A percentile compares a stretch with the other conserved stretches of the same genome.
Conservation (phyloP, 139 green algal genomes). For the Closterium sp. region DNA sequence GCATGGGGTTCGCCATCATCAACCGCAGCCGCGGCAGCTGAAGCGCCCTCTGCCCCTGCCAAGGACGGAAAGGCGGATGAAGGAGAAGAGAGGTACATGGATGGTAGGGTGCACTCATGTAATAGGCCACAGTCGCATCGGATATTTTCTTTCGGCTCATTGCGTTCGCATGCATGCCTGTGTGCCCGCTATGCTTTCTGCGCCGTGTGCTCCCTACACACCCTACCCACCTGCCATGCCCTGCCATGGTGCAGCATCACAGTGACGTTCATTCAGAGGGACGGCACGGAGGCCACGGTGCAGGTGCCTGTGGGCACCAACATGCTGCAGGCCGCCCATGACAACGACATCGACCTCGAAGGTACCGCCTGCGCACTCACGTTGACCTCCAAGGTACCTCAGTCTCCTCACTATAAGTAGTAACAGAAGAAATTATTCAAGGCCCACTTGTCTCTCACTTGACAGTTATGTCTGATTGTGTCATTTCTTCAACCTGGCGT, state of each 20-base stretch:
- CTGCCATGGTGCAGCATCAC: conserved; percentile 61
- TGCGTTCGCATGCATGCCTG: not conserved
- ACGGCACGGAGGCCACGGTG: conserved; percentile 75
- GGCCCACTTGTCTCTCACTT: not conserved
- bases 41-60: not conserved
- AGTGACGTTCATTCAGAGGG: conserved; percentile 89
- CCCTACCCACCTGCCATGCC: not conserved
- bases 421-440: not conserved
- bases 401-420: not conserved
- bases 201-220: not conserved
- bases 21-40: not conserved
- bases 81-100: not conserved
- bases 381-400: not conserved
- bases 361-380: conserved; percentile 66
- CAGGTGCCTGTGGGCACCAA: conserved; percentile 76
- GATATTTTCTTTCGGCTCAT: not conserved
- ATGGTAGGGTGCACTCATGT: too few relatives aligned
- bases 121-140: too few relatives aligned
- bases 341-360: conserved; percentile 98
- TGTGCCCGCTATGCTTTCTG: not conserved
- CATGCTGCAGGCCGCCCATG: conserved; percentile 88
- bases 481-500: not conserved
- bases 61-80: not conserved
- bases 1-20: not conserved
- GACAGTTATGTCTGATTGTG: not conserved